A percentile compares a stretch with the other conserved stretches of the same genome.
These are phyloP conservation scores for Boletus tomentosulus DNA, from an alignment of 768 basidiomycete species.

Conservation along the genomic window DNA sequence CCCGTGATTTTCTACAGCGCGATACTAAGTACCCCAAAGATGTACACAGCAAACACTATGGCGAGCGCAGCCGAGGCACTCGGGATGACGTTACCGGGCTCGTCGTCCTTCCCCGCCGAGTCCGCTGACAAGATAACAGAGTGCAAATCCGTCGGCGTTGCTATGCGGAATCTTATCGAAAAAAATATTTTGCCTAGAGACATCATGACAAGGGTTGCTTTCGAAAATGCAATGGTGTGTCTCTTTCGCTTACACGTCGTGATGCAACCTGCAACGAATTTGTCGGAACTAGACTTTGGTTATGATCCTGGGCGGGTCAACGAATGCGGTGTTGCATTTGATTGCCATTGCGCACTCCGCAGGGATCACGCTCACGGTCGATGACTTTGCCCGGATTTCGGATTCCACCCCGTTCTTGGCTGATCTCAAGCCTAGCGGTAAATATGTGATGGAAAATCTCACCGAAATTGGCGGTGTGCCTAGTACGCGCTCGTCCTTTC, in stretches of 20 bases:
- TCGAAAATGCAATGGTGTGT: constrained; percentile 94
- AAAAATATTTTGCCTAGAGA: constrained; percentile 90
- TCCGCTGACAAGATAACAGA: constrained; percentile 85
- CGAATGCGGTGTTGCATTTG: constrained; percentile 94
- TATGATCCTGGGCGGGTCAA: constrained; percentile 97
- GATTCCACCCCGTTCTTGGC: constrained; percentile 93
- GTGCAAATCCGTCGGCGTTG: constrained; percentile 72
- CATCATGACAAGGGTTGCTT: constrained; percentile 95
- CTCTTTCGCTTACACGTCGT: constrained; percentile 4
- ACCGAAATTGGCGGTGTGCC: constrained; percentile 96
- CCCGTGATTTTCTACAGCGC: neutral
- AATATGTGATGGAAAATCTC: constrained; percentile 98
- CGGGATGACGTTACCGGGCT: constrained; percentile 95
- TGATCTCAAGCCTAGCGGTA: constrained; percentile 94
- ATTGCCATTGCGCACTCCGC: constrained; percentile 97
- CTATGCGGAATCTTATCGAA: constrained; percentile 84
- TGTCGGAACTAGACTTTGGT: constrained; percentile 66
- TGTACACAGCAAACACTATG: constrained; percentile 99
- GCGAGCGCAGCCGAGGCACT: constrained; percentile 91
- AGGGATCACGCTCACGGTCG: constrained; percentile 80
- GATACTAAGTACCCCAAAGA: constrained; percentile 43
- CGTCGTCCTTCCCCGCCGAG: constrained; percentile 95
- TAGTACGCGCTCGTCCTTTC: constrained; percentile 47
- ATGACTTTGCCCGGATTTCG: constrained; percentile 92
- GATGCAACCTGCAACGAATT: constrained; percentile 3